Percentiles rank a stretch among this genome's conserved stretches.
Evolutionary conservation across 2,329 filamentous ascomycete species (phyloP).

Genomic region (Juglanconis sp.): DNA sequence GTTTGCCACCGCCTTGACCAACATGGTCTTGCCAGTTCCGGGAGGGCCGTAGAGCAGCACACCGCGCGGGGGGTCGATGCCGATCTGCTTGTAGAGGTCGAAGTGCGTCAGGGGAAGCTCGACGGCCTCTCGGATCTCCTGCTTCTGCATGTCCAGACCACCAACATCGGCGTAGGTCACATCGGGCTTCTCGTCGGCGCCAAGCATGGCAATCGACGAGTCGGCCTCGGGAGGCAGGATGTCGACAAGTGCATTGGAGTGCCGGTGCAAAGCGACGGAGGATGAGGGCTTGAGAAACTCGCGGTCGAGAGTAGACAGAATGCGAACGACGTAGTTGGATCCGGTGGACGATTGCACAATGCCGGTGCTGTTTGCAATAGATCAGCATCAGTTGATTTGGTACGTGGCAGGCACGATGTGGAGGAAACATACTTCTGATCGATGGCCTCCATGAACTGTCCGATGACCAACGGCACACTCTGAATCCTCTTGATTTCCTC

Average conservation of each 20-base stretch:
- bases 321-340: slow-evolving; percentile 97
- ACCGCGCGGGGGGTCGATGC: slow-evolving; percentile 95
- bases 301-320: slow-evolving; percentile 95
- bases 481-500: slow-evolving; percentile 99
- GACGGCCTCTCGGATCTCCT: slow-evolving; percentile 96
- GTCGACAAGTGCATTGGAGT: slow-evolving; percentile 97
- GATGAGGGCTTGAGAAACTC: slow-evolving; percentile 97
- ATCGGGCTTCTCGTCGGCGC: slow-evolving; percentile 94
- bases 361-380: slow-evolving; percentile 66
- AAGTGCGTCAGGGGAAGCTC: slow-evolving; percentile 96
- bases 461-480: slow-evolving; percentile 95
- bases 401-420: slow-evolving; percentile 8
- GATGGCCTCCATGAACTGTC: slow-evolving; percentile 99
- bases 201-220: slow-evolving; percentile 97
- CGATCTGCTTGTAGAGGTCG: slow-evolving; percentile 98
- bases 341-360: slow-evolving; percentile 98
- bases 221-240: slow-evolving; percentile 98
- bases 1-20: slow-evolving; percentile 97
- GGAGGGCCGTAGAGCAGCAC: slow-evolving; percentile 95
- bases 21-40: slow-evolving; percentile 94
- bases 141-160: slow-evolving; percentile 98
- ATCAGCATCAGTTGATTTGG: slow-evolving; percentile 6
- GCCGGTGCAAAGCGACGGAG: slow-evolving; percentile 93
- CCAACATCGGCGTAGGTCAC: slow-evolving; percentile 97
- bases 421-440: slow-evolving; percentile 79